A percentile compares a stretch with the other conserved stretches of the same genome.
Conservation (phyloP, 2,329 filamentous ascomycete genomes). For the Paecilomyces sp. region DNA sequence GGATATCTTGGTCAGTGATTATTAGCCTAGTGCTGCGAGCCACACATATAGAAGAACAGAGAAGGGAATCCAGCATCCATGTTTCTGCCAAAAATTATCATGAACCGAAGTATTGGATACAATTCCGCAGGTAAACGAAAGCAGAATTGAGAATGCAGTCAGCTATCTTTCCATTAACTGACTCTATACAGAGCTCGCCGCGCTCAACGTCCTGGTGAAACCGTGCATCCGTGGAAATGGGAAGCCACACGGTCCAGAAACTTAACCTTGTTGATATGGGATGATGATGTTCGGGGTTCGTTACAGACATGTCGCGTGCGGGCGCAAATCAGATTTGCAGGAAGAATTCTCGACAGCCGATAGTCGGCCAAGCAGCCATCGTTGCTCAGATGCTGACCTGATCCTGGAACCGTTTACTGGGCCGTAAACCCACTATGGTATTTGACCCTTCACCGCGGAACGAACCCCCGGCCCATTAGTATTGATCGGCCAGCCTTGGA, state of each 20-base stretch:
- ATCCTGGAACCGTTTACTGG: neutral
- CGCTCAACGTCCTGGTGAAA: neutral
- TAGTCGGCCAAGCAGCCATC: neutral
- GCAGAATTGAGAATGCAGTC: neutral
- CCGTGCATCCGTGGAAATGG: neutral
- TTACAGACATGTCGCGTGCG: neutral
- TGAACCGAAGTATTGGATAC: neutral
- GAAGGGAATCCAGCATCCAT: neutral
- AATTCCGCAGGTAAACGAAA: neutral
- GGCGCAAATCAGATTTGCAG: neutral
- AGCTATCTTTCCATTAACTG: neutral
- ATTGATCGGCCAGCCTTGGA: neutral
- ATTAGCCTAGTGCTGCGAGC: neutral
- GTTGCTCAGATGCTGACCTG: neutral
- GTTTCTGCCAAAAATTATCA: neutral
- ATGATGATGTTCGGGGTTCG: neutral
- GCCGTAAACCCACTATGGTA: neutral
- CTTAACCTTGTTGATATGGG: neutral
- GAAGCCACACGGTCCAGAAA: neutral
- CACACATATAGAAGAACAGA: neutral
- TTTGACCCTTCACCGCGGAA: neutral
- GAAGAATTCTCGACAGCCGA: neutral
- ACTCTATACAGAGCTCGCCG: neutral
- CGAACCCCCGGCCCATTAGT: neutral
- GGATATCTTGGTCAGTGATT: no score